Evolutionary conservation across 2,329 filamentous ascomycete genomes (phyloP).

Genomic region (Lecanoromycetidae sp.): DNA sequence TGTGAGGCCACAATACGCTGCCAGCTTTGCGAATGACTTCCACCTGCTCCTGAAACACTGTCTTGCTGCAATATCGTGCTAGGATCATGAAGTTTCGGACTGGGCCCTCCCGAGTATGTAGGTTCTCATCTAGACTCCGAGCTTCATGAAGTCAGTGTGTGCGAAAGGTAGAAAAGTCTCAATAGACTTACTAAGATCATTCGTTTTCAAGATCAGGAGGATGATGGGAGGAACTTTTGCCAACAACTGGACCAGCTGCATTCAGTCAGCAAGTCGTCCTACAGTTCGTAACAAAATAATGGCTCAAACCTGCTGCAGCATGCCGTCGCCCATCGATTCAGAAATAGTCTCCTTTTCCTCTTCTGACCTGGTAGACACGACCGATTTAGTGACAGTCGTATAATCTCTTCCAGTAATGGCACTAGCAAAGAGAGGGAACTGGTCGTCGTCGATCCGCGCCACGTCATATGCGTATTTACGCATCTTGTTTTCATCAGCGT

Average conservation of each 20-base stretch:
- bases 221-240: constrained; percentile 86
- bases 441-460: constrained; percentile 73
- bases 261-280: background rate
- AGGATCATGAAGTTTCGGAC: constrained; percentile 53
- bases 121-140: constrained; percentile 78
- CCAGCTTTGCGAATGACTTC: constrained; percentile 38
- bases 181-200: constrained; percentile 60
- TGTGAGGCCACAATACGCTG: constrained; percentile 40
- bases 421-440: constrained; percentile 89
- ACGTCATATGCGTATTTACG: constrained; percentile 79
- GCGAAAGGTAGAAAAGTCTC: background rate
- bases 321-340: constrained; percentile 69
- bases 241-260: constrained; percentile 63
- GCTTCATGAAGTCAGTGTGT: constrained; percentile 31
- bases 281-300: background rate
- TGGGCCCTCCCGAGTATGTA: constrained; percentile 45
- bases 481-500: constrained; percentile 77
- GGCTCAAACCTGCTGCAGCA: constrained; percentile 53
- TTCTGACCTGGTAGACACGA: constrained; percentile 49
- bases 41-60: constrained; percentile 49
- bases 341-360: constrained; percentile 82
- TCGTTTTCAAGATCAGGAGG: constrained; percentile 90
- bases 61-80: constrained; percentile 49
- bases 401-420: constrained; percentile 94
- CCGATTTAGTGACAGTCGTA: constrained; percentile 53